phyloP scores from a whole-genome alignment of 371 early-diverging fungal species.

The Circinella minor region DNA sequence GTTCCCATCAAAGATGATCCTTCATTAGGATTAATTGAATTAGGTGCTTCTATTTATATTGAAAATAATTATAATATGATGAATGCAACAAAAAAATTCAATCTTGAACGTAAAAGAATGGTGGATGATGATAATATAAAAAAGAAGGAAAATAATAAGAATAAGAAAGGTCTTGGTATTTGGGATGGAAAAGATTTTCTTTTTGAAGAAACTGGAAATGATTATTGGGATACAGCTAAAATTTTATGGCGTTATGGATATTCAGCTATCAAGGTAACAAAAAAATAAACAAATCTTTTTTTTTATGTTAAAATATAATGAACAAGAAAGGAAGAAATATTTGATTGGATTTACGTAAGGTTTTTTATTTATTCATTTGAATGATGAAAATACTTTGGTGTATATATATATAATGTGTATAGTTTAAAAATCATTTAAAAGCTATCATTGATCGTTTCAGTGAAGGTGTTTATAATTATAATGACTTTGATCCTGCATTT shows the following conservation, averaged over 20 bases:
- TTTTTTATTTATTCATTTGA: too few species aligned
- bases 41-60: slow-evolving; percentile 71
- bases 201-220: slow-evolving; percentile 53
- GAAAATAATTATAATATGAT: slow-evolving; percentile 60
- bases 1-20: slow-evolving; percentile 47
- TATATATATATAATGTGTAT: too few species aligned
- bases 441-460: slow-evolving; percentile 24
- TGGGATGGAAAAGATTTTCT: slow-evolving; percentile 58
- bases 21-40: slow-evolving; percentile 46
- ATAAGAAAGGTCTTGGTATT: slow-evolving; percentile 38
- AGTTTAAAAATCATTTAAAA: slow-evolving; percentile 29
- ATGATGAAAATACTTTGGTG: background rate
- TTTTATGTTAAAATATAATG: too few species aligned
- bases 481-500: slow-evolving; percentile 20
- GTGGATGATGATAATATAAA: background rate
- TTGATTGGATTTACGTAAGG: background rate
- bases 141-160: background rate
- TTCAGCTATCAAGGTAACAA: slow-evolving; percentile 58
- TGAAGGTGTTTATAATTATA: slow-evolving; percentile 9
- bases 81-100: slow-evolving; percentile 57
- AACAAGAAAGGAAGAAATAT: background rate
- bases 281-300: background rate
- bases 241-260: slow-evolving; percentile 56
- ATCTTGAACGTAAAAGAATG: slow-evolving; percentile 38
- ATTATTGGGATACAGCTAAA: slow-evolving; percentile 48